Evolutionary conservation across 805 yeast genomes (phyloP).

Genomic region (Saccharomyces jurei): DNA sequence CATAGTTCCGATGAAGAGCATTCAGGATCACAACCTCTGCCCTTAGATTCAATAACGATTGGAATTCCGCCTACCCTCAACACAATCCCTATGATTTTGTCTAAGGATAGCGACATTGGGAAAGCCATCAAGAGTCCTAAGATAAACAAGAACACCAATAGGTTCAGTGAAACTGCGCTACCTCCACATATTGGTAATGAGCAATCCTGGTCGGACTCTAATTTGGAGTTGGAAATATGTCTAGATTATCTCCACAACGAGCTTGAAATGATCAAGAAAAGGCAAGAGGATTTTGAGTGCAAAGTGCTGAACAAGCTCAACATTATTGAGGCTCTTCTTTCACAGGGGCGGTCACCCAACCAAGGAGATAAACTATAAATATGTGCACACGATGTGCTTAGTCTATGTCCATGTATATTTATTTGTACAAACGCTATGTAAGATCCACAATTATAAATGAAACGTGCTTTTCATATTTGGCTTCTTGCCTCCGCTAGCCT

Average conservation of each 20-base stretch:
- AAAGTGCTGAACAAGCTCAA: not conserved
- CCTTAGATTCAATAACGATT: slow-evolving; percentile 16
- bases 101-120: not conserved
- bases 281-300: not conserved
- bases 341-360: not conserved
- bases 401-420: not conserved
- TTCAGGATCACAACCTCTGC: slow-evolving; percentile 10
- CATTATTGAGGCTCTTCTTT: not conserved
- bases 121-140: not conserved
- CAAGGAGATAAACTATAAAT: not conserved
- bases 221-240: not conserved
- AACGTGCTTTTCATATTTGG: slow-evolving; percentile 10
- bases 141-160: not conserved
- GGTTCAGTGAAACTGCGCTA: not conserved
- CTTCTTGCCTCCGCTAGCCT: slow-evolving; percentile 38
- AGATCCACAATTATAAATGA: not conserved
- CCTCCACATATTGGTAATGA: not conserved
- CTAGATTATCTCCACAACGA: not conserved
- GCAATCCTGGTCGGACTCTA: not conserved
- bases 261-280: not conserved
- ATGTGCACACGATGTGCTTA: not conserved
- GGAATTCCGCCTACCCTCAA: slow-evolving; percentile 4
- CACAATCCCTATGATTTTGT: not conserved
- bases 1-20: not conserved
- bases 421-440: not conserved